Conservation (phyloP, 352 stramenopile genomes). For the Globisporangium recalcitrans region DNA sequence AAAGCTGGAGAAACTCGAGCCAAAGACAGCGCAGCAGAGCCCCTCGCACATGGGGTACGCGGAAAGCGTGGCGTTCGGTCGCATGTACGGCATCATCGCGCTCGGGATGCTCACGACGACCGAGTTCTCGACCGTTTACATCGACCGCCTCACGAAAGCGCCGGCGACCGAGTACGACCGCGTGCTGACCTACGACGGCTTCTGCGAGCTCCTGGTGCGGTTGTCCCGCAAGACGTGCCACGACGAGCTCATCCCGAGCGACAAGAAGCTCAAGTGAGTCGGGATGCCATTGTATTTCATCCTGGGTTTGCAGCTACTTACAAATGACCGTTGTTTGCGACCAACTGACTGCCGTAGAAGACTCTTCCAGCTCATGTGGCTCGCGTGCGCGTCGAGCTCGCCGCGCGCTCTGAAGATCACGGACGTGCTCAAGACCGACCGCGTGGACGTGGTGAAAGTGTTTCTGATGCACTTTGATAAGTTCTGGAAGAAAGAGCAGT, state of each 20-base stretch:
- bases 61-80: constrained; percentile 59
- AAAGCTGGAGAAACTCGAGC: constrained; percentile 65
- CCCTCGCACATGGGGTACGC: constrained; percentile 61
- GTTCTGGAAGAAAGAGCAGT: constrained; percentile 73
- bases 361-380: constrained; percentile 82
- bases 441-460: constrained; percentile 45
- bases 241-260: constrained; percentile 26
- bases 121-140: constrained; percentile 70
- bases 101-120: constrained; percentile 71
- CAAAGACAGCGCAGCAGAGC: constrained; percentile 39
- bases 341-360: constrained; percentile 33
- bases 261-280: constrained; percentile 64
- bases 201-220: constrained; percentile 63
- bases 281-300: background rate
- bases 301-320: background rate
- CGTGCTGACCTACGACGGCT: constrained; percentile 54
- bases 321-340: background rate
- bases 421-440: constrained; percentile 69
- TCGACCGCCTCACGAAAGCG: constrained; percentile 61
- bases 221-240: constrained; percentile 43
- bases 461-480: constrained; percentile 78
- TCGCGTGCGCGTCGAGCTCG: constrained; percentile 51
- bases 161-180: constrained; percentile 51
- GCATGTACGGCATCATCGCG: constrained; percentile 73
- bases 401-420: constrained; percentile 54